Percentiles rank a stretch among this genome's conserved stretches.
These are phyloP conservation scores for Poteriospumella lacustris DNA, from an alignment of 108 stramenopile species.

Conservation along the genomic window DNA sequence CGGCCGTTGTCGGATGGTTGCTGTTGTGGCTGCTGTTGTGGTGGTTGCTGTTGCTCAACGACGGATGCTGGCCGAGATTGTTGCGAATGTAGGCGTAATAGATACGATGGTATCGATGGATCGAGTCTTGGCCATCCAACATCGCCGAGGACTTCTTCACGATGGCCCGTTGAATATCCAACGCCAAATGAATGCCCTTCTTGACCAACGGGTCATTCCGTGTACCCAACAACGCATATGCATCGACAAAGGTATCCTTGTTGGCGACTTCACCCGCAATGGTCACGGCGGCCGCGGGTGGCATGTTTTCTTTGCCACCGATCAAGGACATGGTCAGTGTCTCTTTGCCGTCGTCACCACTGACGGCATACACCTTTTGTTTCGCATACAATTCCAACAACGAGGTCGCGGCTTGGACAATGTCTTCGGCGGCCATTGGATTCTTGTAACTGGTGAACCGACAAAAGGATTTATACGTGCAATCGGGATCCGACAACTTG, in stretches of 20 bases:
- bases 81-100: conserved; percentile 16
- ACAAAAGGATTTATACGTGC: conserved; percentile 35
- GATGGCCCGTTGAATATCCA: conserved; percentile 37
- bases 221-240: conserved; percentile 44
- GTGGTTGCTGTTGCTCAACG: too few relatives aligned
- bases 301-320: too few relatives aligned
- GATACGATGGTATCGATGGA: conserved; percentile 4
- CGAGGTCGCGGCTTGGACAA: conserved; percentile 44
- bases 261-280: background rate
- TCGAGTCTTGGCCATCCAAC: conserved; percentile 16
- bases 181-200: conserved; percentile 43
- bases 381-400: conserved; percentile 39
- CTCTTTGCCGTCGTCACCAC: conserved; percentile 19
- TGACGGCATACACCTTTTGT: conserved; percentile 19
- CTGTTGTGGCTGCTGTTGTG: too few relatives aligned
- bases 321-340: background rate
- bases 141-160: background rate
- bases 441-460: conserved; percentile 42
- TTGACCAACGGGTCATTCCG: conserved; percentile 30
- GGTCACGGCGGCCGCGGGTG: background rate
- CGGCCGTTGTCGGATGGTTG: too few relatives aligned
- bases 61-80: background rate
- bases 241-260: conserved; percentile 38
- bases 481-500: conserved; percentile 42
- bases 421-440: conserved; percentile 45